Conservation (phyloP, 2,329 filamentous ascomycete genomes). For the Fusarium robinianum region DNA sequence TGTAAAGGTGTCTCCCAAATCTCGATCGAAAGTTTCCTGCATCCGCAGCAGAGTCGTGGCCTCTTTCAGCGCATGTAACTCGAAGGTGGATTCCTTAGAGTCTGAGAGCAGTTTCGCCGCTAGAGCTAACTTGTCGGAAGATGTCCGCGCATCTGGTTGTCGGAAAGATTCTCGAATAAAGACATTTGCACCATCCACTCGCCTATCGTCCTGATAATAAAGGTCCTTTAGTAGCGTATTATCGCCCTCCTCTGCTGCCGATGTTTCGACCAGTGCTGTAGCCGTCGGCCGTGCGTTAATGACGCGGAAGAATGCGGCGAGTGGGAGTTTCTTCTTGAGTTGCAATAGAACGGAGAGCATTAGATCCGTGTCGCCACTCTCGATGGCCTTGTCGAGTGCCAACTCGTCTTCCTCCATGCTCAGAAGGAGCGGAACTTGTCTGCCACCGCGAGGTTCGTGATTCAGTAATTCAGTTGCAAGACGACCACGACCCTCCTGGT, state of each 20-base stretch:
- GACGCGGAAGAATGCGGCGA: constrained; percentile 89
- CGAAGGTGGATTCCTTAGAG: constrained; percentile 76
- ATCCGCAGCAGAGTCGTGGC: constrained; percentile 78
- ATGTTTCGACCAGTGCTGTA: constrained; percentile 85
- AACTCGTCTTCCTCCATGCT: constrained; percentile 96
- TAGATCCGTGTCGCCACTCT: constrained; percentile 92
- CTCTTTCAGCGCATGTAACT: constrained; percentile 78
- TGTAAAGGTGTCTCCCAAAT: constrained; percentile 75
- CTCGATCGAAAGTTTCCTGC: constrained; percentile 85
- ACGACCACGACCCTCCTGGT: constrained; percentile 88
- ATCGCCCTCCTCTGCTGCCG: constrained; percentile 69
- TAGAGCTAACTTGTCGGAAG: constrained; percentile 85
- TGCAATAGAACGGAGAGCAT: constrained; percentile 87
- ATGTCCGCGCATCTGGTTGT: constrained; percentile 69
- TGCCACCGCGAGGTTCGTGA: constrained; percentile 91
- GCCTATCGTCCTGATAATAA: constrained; percentile 95
- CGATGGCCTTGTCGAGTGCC: constrained; percentile 93
- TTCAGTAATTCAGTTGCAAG: constrained; percentile 90
- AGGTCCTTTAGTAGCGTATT: constrained; percentile 89
- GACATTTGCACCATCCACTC: constrained; percentile 84
- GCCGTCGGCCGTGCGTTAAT: constrained; percentile 86
- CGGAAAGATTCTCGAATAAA: constrained; percentile 82
- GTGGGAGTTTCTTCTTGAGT: constrained; percentile 85
- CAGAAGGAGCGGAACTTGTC: constrained; percentile 89
- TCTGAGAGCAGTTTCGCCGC: constrained; percentile 83